phyloP scores from a whole-genome alignment of 2,329 filamentous ascomycete species.

The Monosporascus sp. region DNA sequence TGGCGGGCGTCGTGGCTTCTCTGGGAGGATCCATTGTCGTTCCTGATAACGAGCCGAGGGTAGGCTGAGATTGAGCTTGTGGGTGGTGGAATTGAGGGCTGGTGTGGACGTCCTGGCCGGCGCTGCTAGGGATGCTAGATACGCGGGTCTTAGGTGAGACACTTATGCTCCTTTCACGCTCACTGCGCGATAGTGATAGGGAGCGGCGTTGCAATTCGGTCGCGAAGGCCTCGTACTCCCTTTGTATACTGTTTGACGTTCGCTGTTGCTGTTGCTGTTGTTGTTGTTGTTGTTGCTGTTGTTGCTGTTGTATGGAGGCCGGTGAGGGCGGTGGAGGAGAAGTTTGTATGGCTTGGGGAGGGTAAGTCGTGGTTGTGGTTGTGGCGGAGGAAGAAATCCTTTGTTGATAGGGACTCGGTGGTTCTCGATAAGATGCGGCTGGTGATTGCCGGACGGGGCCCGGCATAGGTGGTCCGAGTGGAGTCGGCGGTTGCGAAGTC shows the following conservation, averaged over 20 bases:
- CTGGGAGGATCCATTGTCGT: slow-evolving; percentile 27
- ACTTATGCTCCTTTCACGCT: slow-evolving; percentile 66
- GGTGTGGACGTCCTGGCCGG: slow-evolving; percentile 18
- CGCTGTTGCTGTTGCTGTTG: slow-evolving; percentile 25
- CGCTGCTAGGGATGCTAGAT: slow-evolving; percentile 37
- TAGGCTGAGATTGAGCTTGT: slow-evolving; percentile 3
- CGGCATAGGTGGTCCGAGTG: slow-evolving; percentile 45
- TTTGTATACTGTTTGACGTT: slow-evolving; percentile 37
- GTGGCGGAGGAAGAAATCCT: slow-evolving; percentile 31
- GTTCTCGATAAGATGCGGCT: slow-evolving; percentile 39
- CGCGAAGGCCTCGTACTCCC: slow-evolving; percentile 37
- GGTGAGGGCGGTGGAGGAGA: slow-evolving; percentile 32
- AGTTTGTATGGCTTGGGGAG: slow-evolving; percentile 23
- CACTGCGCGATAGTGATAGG: slow-evolving; percentile 50
- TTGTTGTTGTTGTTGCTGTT: background rate
- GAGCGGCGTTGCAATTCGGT: slow-evolving; percentile 42
- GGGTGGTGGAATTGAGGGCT: slow-evolving; percentile 22
- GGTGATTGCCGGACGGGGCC: slow-evolving; percentile 39
- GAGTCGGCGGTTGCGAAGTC: slow-evolving; percentile 50
- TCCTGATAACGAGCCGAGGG: slow-evolving; percentile 23
- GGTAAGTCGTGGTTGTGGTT: slow-evolving; percentile 21
- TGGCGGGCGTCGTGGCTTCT: slow-evolving; percentile 34
- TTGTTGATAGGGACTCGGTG: slow-evolving; percentile 57
- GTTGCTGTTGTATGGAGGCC: slow-evolving; percentile 14
- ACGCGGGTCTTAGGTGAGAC: slow-evolving; percentile 73